These are phyloP conservation scores for Diaporthe nobilis DNA, from an alignment of 2,329 filamentous ascomycete genomes.

Conservation along the genomic window DNA sequence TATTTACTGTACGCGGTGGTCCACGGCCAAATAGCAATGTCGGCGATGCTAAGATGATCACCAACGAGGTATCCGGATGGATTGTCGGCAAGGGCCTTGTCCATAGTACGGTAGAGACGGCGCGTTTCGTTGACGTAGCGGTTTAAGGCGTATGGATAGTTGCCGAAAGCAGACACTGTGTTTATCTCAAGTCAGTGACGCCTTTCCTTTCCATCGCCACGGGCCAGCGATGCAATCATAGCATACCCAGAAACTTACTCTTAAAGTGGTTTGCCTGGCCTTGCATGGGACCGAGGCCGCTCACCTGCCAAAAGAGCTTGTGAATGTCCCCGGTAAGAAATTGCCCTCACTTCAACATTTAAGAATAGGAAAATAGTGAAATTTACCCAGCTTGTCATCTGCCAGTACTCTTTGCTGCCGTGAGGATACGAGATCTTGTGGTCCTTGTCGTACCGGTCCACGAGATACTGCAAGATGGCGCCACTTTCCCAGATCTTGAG, in stretches of 20 bases:
- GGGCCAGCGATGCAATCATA: not conserved
- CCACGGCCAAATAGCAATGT: constrained; percentile 27
- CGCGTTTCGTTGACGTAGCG: constrained; percentile 25
- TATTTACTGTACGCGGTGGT: constrained; percentile 10
- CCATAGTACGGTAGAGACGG: constrained; percentile 25
- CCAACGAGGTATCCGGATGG: not conserved
- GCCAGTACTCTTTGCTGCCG: constrained; percentile 81
- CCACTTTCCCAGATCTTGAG: constrained; percentile 81
- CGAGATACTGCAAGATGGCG: constrained; percentile 86
- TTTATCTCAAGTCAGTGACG: not conserved
- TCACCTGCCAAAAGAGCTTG: constrained; percentile 81
- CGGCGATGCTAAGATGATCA: constrained; percentile 13
- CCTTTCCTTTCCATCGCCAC: not conserved
- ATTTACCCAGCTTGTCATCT: constrained; percentile 81
- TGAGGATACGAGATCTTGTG: constrained; percentile 85
- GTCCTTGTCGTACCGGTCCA: constrained; percentile 84
- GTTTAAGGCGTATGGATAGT: constrained; percentile 8
- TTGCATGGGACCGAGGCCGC: constrained; percentile 86
- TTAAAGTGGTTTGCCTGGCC: constrained; percentile 48
- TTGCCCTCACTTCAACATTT: not conserved
- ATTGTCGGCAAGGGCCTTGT: constrained; percentile 6
- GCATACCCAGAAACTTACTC: not conserved
- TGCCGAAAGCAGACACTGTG: not conserved
- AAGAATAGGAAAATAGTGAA: not conserved
- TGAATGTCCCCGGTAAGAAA: not conserved